Evolutionary conservation across 495 filamentous ascomycete species (phyloP), one percentile per base, ranked within the genome.

Genomic region (Cetradonia linearis): DNA sequence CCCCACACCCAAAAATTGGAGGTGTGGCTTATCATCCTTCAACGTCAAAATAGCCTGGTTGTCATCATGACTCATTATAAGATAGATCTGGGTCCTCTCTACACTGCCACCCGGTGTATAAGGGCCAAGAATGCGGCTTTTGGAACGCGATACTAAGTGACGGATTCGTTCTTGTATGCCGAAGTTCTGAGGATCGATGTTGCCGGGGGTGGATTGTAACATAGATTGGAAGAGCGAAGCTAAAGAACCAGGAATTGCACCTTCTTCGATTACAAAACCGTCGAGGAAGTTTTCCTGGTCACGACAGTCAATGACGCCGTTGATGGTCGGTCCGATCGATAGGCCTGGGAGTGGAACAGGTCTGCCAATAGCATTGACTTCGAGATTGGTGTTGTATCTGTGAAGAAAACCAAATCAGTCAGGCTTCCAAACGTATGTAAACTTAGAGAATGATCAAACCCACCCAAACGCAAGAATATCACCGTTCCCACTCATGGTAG

Each of bases 401-500:
- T 50, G 23, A 50, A 23, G 18, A 2, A n/a, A 16, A 28, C 0
- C n/a, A 31, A 27, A n/a, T 50, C 27, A 50, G 27, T 50, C 27
- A 6, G 2, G 7, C 27, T n/a, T n/a, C 9, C 25, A 0, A 50
- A 2, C 28, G 7, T 28, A 14, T 1, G 2, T n/a, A 8, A n/a
- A 7, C 18, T 14, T 5, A 31, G 27, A 30, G 48, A 31, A 31
- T n/a, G 13, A 28, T 28, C 7, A 30, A 27, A 27, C 48, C 9
- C 28, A 50, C 48, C 48, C 48, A 50, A 50, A 50, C 14, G 48
- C 48, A 31, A 50, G 48, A 28, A 50, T 50, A 16, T 50, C 48
- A 50, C 48, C 48, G 27, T 50, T 50, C 23, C 48, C 48, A n/a
- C 48, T 50, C 48, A 50, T 50, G 23, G 25, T 31, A 14, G 48